Percentiles rank a stretch among this genome's conserved stretches.
phyloP scores from a whole-genome alignment of 2,329 filamentous ascomycete genomes.

The Bisporella sp. region DNA sequence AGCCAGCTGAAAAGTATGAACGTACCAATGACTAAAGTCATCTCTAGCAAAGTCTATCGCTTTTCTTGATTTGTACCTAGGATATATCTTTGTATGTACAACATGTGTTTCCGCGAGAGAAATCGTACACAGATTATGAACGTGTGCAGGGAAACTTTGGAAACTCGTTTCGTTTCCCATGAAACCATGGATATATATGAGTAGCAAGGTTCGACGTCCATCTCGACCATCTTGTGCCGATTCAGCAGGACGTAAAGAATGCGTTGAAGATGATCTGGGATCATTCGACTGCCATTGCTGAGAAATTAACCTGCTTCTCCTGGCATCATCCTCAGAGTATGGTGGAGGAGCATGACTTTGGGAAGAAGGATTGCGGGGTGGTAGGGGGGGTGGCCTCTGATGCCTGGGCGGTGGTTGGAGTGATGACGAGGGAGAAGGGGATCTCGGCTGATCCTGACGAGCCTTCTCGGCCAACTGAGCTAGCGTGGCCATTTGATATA shows the following conservation, averaged over 20 bases:
- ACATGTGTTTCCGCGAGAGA: constrained; percentile 66
- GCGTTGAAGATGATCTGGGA: constrained; percentile 27
- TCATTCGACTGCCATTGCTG: constrained; percentile 27
- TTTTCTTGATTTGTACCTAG: constrained; percentile 69
- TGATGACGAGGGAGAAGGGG: neutral
- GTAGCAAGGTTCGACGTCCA: constrained; percentile 50
- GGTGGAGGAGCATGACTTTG: constrained; percentile 20
- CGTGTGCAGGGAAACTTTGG: constrained; percentile 77
- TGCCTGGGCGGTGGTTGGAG: constrained; percentile 8
- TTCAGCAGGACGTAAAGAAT: constrained; percentile 26
- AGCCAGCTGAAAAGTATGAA: constrained; percentile 1
- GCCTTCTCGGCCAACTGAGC: constrained; percentile 18
- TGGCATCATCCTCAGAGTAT: constrained; percentile 21
- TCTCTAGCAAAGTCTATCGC: constrained; percentile 68
- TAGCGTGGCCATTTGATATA: constrained; percentile 12
- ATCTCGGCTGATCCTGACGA: constrained; percentile 6
- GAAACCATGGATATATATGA: constrained; percentile 87
- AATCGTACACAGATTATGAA: constrained; percentile 66
- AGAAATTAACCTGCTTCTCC: constrained; percentile 22
- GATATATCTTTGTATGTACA: constrained; percentile 82
- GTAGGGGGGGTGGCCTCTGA: constrained; percentile 19
- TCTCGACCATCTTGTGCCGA: constrained; percentile 22
- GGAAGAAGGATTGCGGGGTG: constrained; percentile 16
- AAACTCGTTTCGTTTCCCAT: constrained; percentile 86
- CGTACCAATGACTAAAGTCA: constrained; percentile 72